These are phyloP conservation scores for Monosporascus cannonballus DNA, from an alignment of 2,329 filamentous ascomycete species.

Conservation along the genomic window DNA sequence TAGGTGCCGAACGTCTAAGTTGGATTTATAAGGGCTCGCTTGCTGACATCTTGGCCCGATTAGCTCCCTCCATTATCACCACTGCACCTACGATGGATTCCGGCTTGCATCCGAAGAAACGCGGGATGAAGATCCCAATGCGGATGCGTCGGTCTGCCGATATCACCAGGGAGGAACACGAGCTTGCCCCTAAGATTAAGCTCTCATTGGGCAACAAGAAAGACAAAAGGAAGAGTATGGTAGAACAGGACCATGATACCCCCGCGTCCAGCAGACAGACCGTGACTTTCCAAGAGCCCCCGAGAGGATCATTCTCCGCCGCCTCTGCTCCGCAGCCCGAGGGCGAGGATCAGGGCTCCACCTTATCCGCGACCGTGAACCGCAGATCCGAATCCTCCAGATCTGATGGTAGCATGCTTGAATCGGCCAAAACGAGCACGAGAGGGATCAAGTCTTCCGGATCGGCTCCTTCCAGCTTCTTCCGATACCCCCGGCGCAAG, in stretches of 20 bases:
- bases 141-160: constrained; percentile 49
- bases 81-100: constrained; percentile 76
- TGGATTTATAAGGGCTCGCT: constrained; percentile 1
- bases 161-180: constrained; percentile 31
- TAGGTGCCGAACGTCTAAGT: not conserved
- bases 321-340: constrained; percentile 47
- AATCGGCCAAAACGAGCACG: constrained; percentile 55
- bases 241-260: constrained; percentile 26
- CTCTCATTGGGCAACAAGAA: constrained; percentile 24
- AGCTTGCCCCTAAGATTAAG: constrained; percentile 12
- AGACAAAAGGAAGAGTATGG: constrained; percentile 35
- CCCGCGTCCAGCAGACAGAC: constrained; percentile 34
- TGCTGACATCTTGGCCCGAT: constrained; percentile 17
- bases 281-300: constrained; percentile 57
- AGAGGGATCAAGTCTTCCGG: constrained; percentile 21
- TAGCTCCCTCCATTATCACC: constrained; percentile 75
- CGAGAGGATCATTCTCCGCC: constrained; percentile 20
- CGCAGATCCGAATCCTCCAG: constrained; percentile 80
- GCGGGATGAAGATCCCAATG: constrained; percentile 47
- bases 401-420: constrained; percentile 76
- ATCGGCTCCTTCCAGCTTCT: constrained; percentile 52
- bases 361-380: constrained; percentile 57
- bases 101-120: constrained; percentile 47
- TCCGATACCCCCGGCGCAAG: constrained; percentile 71
- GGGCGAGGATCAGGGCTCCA: constrained; percentile 54